A percentile compares a stretch with the other conserved stretches of the same genome.
Conservation (phyloP, 2,329 filamentous ascomycete genomes). For the Colletotrichum falcatum region DNA sequence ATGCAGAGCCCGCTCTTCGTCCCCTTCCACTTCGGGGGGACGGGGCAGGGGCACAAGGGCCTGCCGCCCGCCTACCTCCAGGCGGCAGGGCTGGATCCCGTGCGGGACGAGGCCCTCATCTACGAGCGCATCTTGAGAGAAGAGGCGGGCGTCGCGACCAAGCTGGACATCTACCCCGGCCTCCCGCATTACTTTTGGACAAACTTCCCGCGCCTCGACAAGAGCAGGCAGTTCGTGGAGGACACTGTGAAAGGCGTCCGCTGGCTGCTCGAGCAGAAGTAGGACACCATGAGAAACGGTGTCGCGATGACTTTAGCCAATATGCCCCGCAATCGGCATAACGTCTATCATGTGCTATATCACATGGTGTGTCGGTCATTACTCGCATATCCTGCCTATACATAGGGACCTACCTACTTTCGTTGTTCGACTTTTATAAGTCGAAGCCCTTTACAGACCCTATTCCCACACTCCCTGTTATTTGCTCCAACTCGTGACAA, state of each 20-base stretch:
- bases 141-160: constrained; percentile 58
- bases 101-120: constrained; percentile 65
- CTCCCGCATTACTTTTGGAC: constrained; percentile 38
- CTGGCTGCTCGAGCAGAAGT: constrained; percentile 32
- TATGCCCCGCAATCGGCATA: too few species aligned
- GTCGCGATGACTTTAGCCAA: too few species aligned
- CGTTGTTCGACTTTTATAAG: too few species aligned
- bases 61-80: constrained; percentile 52
- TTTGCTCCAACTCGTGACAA: too few species aligned
- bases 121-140: constrained; percentile 62
- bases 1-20: constrained; percentile 36
- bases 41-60: constrained; percentile 17
- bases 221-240: constrained; percentile 20
- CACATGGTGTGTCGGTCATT: too few species aligned
- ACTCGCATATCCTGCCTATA: too few species aligned
- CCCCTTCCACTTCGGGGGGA: constrained; percentile 19
- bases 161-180: constrained; percentile 49
- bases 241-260: constrained; percentile 20
- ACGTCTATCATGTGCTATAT: too few species aligned
- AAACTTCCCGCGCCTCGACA: constrained; percentile 22
- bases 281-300: neutral
- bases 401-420: too few species aligned
- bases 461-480: too few species aligned
- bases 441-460: too few species aligned
- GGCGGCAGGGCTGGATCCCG: constrained; percentile 61